phyloP scores from a whole-genome alignment of 148 eudicot genomes.

The Cornus kousa region DNA sequence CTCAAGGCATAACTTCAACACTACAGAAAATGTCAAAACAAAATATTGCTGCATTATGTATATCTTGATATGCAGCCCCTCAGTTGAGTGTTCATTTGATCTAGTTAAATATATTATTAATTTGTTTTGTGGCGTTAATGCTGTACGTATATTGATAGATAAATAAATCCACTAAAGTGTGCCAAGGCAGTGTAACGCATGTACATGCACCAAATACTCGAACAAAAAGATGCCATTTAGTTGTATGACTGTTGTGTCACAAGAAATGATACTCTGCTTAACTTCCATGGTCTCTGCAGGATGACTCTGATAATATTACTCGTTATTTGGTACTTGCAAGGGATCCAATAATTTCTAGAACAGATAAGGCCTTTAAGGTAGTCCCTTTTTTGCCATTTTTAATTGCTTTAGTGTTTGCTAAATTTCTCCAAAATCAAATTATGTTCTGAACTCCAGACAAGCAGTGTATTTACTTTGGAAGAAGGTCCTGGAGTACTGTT shows the following conservation, averaged over 20 bases:
- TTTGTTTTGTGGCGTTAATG: neutral
- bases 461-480: constrained; percentile 50
- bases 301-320: constrained; percentile 50
- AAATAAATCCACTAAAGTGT: too few relatives aligned
- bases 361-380: constrained; percentile 51
- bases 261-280: neutral
- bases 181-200: too few relatives aligned
- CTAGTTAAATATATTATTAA: neutral
- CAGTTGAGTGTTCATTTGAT: neutral
- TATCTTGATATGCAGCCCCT: too few relatives aligned
- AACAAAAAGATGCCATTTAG: neutral
- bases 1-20: too few relatives aligned
- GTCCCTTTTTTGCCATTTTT: neutral
- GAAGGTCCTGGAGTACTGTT: constrained; percentile 57
- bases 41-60: too few relatives aligned
- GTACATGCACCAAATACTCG: too few relatives aligned
- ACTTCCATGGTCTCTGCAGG: constrained; percentile 19
- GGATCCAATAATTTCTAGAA: constrained; percentile 50
- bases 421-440: neutral
- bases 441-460: constrained; percentile 26
- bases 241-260: neutral
- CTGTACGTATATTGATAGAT: neutral
- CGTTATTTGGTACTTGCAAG: constrained; percentile 51
- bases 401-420: constrained; percentile 1
- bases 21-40: too few relatives aligned